Evolutionary conservation across 202 grass and related monocot genomes (phyloP), one percentile per base, ranked within the genome.

Genomic region (Alloteropsis angusta): DNA sequence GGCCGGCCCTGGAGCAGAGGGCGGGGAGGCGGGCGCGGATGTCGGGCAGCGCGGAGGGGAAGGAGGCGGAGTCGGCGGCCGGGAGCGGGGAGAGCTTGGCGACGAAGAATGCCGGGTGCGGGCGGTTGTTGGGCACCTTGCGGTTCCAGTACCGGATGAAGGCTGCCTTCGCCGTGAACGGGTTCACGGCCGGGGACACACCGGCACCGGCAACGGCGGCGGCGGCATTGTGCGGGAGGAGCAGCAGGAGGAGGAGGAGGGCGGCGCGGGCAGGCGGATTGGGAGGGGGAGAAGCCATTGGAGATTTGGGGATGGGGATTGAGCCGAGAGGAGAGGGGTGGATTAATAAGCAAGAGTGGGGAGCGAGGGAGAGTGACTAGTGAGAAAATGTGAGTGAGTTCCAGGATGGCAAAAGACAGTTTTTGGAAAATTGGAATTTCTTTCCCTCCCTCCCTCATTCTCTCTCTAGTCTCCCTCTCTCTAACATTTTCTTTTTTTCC

Each of bases 131-230:
- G 85, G 96, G 90, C 21, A 98, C 85, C 71, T 85, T 87, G 45
- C 96, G 89, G 89, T 93, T 95, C 96, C 96, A 98, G 90, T 98
- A 98, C 3, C 96, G 87, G 75, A 98, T 92, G 74, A 94, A 86
- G 39, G 96, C 96, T 38, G 92, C 96, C 82, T 84, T 87, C 3
- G 84, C 88, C 39, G 96, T 95, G 85, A 98, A 98, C 35, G 93
- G 93, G 85, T 97, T 97, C 75, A 93, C 85, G 25, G 82, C 43
- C 18, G 77, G 4, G 52, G 85, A 9, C n/a, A 46, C 37, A 7
- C 5, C 52, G 39, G 18, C n/a, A n/a, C n/a, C n/a, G n/a, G n/a
- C n/a, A n/a, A n/a, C 25, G 71, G 23, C 11, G n/a, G 38, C 39
- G 34, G 54, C 65, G 0, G 72, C 87, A 89, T 81, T 85, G 78